Conservation (phyloP, 78 protist species). For the Dictyostelium intermedium region DNA sequence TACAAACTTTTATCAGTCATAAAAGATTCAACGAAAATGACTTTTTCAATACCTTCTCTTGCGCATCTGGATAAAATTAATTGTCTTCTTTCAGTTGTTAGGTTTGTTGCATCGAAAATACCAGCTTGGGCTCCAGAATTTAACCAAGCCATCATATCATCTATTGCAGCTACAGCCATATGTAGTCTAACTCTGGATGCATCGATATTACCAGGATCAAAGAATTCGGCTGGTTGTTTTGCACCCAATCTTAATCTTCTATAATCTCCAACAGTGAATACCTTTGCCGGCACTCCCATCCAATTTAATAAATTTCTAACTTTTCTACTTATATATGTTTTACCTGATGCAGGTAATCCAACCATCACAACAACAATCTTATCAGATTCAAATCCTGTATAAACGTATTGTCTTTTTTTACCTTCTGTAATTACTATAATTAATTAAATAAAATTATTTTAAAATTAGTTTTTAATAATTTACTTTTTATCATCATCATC, state of each 20-base stretch:
- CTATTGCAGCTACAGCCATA: conserved; percentile 83
- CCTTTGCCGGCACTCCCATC: conserved; percentile 77
- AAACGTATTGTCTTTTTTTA: conserved; percentile 68
- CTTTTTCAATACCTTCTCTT: conserved; percentile 55
- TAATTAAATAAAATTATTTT: neutral
- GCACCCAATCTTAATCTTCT: conserved; percentile 79
- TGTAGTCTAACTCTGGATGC: conserved; percentile 59
- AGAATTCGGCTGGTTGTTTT: conserved; percentile 85
- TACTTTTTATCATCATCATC: neutral
- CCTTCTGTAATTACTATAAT: conserved; percentile 54
- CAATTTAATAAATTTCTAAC: conserved; percentile 83
- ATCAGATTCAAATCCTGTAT: conserved; percentile 76
- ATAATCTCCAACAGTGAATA: conserved; percentile 85
- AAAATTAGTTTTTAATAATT: neutral
- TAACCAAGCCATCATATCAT: conserved; percentile 82
- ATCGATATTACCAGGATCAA: conserved; percentile 83
- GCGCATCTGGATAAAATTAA: conserved; percentile 53
- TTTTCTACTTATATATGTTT: conserved; percentile 85
- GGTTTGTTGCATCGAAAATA: conserved; percentile 92
- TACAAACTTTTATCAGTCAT: conserved; percentile 32
- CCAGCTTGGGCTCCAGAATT: conserved; percentile 81
- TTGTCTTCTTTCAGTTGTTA: conserved; percentile 83
- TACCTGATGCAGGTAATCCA: conserved; percentile 93
- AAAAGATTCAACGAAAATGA: conserved; percentile 62
- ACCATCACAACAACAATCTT: conserved; percentile 88